Evolutionary conservation across 176 grass and related monocot species (phyloP).

Genomic region (Lolium multiflorum): DNA sequence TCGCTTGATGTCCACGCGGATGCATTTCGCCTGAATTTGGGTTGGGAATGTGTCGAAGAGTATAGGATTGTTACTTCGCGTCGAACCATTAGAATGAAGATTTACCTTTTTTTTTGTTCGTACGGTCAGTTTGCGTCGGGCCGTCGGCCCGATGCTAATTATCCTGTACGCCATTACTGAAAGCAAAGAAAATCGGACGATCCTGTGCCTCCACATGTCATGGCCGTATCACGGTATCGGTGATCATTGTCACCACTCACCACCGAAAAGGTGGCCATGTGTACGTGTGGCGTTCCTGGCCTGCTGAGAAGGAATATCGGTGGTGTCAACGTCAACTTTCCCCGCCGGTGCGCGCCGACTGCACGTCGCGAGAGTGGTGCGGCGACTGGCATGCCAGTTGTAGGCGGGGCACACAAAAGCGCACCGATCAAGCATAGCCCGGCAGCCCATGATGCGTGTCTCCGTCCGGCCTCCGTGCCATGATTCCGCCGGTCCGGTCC

Average conservation of each 20-base stretch:
- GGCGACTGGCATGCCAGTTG: neutral
- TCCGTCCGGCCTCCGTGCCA: slow-evolving; percentile 9
- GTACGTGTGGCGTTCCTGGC: slow-evolving; percentile 36
- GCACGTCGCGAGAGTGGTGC: neutral
- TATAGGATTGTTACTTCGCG: too few relatives aligned
- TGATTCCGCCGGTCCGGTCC: neutral
- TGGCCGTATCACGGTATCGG: neutral
- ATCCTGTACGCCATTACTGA: too few relatives aligned
- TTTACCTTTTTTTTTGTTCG: too few relatives aligned
- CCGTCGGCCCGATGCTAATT: too few relatives aligned
- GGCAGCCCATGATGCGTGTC: slow-evolving; percentile 37
- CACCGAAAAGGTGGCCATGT: neutral
- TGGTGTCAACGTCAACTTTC: slow-evolving; percentile 48
- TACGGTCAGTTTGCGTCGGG: too few relatives aligned
- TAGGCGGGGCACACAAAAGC: slow-evolving; percentile 28
- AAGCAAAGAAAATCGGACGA: slow-evolving; percentile 19
- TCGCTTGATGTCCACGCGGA: too few relatives aligned
- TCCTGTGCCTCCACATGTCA: neutral
- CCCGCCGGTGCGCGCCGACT: neutral
- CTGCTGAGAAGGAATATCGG: neutral
- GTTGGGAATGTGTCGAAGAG: too few relatives aligned
- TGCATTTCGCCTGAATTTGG: too few relatives aligned
- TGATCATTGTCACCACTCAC: neutral
- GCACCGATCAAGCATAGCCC: neutral
- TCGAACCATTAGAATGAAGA: too few relatives aligned